Evolutionary conservation across 805 yeast genomes (phyloP).

Genomic region (Teunomyces kruisii): DNA sequence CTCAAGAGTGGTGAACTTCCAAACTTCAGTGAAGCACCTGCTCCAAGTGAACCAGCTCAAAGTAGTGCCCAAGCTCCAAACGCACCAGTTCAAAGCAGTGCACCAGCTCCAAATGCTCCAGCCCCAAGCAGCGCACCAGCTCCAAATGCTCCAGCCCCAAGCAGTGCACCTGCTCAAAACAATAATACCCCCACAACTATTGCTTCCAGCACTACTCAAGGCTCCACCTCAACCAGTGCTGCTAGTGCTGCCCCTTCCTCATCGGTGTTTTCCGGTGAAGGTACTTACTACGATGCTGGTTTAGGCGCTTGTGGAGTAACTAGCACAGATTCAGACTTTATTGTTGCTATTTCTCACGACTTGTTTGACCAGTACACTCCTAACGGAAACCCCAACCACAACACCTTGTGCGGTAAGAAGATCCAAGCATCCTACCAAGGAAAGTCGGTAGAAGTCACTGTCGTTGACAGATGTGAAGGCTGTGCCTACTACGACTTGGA

Average conservation of each 20-base stretch:
- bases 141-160: background rate
- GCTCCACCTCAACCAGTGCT: conserved; percentile 6
- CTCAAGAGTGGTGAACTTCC: background rate
- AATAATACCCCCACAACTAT: conserved; percentile 9
- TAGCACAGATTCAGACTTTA: conserved; percentile 45
- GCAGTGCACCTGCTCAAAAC: conserved; percentile 9
- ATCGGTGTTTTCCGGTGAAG: conserved; percentile 37
- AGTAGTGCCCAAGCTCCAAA: background rate
- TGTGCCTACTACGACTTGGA: conserved; percentile 53
- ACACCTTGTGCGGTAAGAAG: conserved; percentile 53
- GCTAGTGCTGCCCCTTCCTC: conserved; percentile 10
- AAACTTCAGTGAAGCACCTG: background rate
- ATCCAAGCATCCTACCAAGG: conserved; percentile 48
- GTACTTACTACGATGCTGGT: conserved; percentile 48
- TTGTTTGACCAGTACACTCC: conserved; percentile 37
- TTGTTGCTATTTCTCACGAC: conserved; percentile 51
- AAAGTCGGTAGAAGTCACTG: conserved; percentile 54
- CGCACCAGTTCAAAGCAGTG: background rate
- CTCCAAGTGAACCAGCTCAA: conserved; percentile 1
- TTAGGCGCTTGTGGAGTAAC: conserved; percentile 57
- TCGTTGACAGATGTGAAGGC: conserved; percentile 58
- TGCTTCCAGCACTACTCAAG: conserved; percentile 7
- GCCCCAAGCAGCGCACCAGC: background rate
- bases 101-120: conserved; percentile 1
- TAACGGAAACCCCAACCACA: conserved; percentile 41